Base-by-base conservation (phyloP, 208 protist species). In the Angomonas deanei region DNA sequence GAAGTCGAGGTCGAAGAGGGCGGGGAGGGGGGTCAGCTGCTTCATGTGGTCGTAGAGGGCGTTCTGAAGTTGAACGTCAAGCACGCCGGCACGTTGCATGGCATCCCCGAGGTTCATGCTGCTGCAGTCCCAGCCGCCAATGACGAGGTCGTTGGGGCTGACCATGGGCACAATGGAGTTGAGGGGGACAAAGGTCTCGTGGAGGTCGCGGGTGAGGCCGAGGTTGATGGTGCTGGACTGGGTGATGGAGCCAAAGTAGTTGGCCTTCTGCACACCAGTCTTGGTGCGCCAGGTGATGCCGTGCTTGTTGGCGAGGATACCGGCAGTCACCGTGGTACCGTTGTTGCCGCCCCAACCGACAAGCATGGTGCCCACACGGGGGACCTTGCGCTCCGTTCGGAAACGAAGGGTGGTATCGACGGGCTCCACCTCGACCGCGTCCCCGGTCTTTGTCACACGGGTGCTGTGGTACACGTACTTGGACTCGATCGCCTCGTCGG, bases 271-370 rank as follows among this genome's bases (percentile, higher is more conserved):
- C 4, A 77, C 69, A 46, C 98, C 97, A 27, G 63, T 54, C 52
- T 96, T 93, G 8, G 97, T 98, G 31, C 91, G 68, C 98, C 98
- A 99, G 21, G 64, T 70, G 15, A 99, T 61, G 34, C 63, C 73
- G 54, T 85, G 74, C 59, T 94, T 75, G 84, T 99, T 99, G 42
- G 98, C 98, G 28, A 99, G 59, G 66, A 98, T 86, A 27, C 91
- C 92, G n/a, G 93, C 97, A 21, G 96, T 97, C 17, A 99, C 70
- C 1, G 98, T 99, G n/a, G 95, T 93, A 55, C 98, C 98, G 87
- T 99, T 99, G 90, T 99, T 99, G 67, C 98, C 98, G 67, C 97
- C 96, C 74, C 87, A 93, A 61, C 98, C 98, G 54, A 99, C 87
- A 42, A 99, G 65, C 95, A 99, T 98, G 26, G 97, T 49, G 55